Base-by-base conservation (phyloP, 768 basidiomycete genomes). In the Leccinum variicolor region DNA sequence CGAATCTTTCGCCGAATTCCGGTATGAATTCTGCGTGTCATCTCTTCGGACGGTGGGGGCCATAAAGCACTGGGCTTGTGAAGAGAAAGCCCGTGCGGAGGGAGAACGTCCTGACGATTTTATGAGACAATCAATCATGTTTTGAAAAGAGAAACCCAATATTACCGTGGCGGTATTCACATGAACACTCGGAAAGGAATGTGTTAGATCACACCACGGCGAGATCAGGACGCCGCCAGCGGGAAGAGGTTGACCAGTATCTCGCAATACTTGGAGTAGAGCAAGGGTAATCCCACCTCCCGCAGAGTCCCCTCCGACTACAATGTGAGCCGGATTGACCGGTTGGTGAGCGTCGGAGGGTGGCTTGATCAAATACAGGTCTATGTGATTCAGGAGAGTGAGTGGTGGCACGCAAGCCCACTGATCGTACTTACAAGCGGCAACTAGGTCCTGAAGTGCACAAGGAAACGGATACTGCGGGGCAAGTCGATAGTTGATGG, bases 391-490 rank as follows among this genome's bases (percentile, higher is more conserved):
- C 28, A 49, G 48, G 23, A 53, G 53, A 19, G 36, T 53, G 17
- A 52, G 55, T 26, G 14, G 8, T 48, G 29, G 53, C 10, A 21
- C 43, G 49, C n/a, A 26, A 31, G 34, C 26, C 26, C 6, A 6
- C 4, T 21, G 39, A 26, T 25, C 9, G 7, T 2, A 70, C 85
- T 63, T 64, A 92, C 91, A 98, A 8, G 94, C 87, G 3, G 96
- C 91, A 11, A 98, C 67, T 33, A 86, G 76, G 71, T 98, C 96
- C 65, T 97, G 94, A 7, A 98, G 73, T 1, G 88, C 92, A 62
- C 92, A 93, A 14, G 96, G 96, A 69, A 97, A 98, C 1, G 96
- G 96, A 65, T 96, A 98, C 73, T 98, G 96, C 0, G 96, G 96
- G 14, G 95, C 90, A n/a, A 95, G 82, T 39, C 89, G 82, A 66